These are phyloP conservation scores for Penicillium paneum DNA, from an alignment of 2,329 filamentous ascomycete genomes.

Conservation along the genomic window DNA sequence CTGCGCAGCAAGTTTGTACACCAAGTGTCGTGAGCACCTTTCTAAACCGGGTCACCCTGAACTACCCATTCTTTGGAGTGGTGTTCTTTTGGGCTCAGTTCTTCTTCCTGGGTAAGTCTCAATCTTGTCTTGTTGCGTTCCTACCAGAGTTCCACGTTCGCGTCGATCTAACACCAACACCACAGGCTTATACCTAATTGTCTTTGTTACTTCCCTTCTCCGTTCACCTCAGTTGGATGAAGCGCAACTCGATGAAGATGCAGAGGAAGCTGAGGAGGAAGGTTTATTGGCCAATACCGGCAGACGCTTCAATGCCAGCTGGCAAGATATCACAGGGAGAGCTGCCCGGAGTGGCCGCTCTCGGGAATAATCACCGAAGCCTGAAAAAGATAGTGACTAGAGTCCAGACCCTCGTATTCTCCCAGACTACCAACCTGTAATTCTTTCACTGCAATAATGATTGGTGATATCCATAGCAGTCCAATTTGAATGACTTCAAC, in stretches of 20 bases:
- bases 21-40: conserved; percentile 89
- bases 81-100: conserved; percentile 98
- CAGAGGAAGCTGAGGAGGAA: conserved; percentile 90
- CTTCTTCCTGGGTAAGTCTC: conserved; percentile 66
- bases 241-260: conserved; percentile 77
- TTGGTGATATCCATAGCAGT: not conserved
- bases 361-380: not conserved
- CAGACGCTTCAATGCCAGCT: conserved; percentile 76
- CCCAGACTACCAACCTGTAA: not conserved
- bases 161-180: not conserved
- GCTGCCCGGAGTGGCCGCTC: conserved; percentile 26
- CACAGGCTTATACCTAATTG: conserved; percentile 69
- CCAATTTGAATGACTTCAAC: not conserved
- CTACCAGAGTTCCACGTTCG: not conserved
- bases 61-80: conserved; percentile 91
- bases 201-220: conserved; percentile 76
- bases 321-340: conserved; percentile 77
- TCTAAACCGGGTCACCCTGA: conserved; percentile 85
- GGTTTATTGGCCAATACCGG: conserved; percentile 81
- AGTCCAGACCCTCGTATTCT: not conserved
- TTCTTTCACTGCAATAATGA: not conserved
- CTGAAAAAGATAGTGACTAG: not conserved
- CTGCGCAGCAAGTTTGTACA: conserved; percentile 79
- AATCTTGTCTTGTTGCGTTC: not conserved
- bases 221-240: conserved; percentile 74